These are phyloP conservation scores for Ceratobasidium sp. DNA, from an alignment of 1,284 basidiomycete genomes.

Conservation along the genomic window DNA sequence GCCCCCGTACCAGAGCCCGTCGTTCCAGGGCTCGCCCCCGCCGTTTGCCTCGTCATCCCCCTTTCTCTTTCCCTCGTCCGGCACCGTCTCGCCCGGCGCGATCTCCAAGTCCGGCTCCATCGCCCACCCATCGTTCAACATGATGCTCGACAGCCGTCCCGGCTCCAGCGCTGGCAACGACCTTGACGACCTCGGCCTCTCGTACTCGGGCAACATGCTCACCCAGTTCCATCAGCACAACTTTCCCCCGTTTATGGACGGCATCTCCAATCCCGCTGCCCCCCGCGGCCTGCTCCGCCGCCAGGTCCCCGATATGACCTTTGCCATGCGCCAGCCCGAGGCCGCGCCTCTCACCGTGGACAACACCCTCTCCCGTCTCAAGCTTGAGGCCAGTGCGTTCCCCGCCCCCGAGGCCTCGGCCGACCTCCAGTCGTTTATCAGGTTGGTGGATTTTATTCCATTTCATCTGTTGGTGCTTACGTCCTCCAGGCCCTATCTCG, in stretches of 20 bases:
- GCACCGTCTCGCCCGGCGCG: constrained; percentile 53
- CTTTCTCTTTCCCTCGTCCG: constrained; percentile 49
- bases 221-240: constrained; percentile 38
- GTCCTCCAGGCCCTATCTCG: constrained; percentile 68
- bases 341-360: constrained; percentile 55
- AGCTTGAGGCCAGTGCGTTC: constrained; percentile 60
- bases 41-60: constrained; percentile 28
- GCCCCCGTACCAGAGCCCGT: constrained; percentile 33
- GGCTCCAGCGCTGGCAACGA: constrained; percentile 36
- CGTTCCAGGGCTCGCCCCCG: constrained; percentile 42
- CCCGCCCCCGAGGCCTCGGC: constrained; percentile 54
- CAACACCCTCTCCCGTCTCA: constrained; percentile 67
- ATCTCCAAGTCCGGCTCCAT: constrained; percentile 61
- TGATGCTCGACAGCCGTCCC: constrained; percentile 44
- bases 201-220: constrained; percentile 26
- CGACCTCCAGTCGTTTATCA: constrained; percentile 79
- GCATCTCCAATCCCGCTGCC: constrained; percentile 54
- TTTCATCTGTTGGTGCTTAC: constrained; percentile 39
- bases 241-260: constrained; percentile 25
- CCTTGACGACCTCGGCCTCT: constrained; percentile 26
- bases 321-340: constrained; percentile 63
- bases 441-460: constrained; percentile 57
- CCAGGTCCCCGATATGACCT: constrained; percentile 60
- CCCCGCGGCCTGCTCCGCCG: constrained; percentile 42
- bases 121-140: constrained; percentile 56